A percentile compares a stretch with the other conserved stretches of the same genome.
Evolutionary conservation across 1,284 basidiomycete genomes (phyloP).

Genomic region (Pisolithus thermaeus): DNA sequence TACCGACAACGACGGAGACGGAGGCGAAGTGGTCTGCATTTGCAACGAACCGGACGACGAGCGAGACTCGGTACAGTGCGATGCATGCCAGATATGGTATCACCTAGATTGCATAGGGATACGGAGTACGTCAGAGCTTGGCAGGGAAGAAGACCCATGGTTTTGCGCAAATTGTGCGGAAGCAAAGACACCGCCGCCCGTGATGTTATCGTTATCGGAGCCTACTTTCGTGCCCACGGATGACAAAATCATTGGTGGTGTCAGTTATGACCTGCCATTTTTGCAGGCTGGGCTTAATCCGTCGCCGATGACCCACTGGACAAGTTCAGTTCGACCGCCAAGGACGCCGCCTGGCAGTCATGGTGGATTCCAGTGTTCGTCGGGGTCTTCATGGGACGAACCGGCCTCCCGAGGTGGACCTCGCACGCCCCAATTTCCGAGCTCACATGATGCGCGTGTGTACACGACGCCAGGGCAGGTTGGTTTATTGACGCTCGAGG

Average conservation of each 20-base stretch:
- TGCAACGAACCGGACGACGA: constrained; percentile 63
- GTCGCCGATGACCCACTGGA: constrained; percentile 46
- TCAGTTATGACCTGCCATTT: constrained; percentile 47
- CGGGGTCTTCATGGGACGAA: constrained; percentile 44
- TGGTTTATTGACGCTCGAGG: constrained; percentile 37
- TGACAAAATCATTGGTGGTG: constrained; percentile 34
- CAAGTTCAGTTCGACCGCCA: constrained; percentile 30
- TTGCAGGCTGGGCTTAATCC: constrained; percentile 46
- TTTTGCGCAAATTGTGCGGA: constrained; percentile 54
- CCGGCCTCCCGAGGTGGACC: constrained; percentile 35
- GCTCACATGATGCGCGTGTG: constrained; percentile 38
- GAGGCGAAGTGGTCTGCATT: constrained; percentile 53
- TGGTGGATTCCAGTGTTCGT: constrained; percentile 30
- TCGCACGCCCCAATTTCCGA: constrained; percentile 44
- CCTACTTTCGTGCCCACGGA: constrained; percentile 63
- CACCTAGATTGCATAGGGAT: constrained; percentile 73
- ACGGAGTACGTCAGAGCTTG: constrained; percentile 52
- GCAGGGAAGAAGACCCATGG: constrained; percentile 70
- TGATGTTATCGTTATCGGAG: constrained; percentile 34
- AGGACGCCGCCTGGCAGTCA: constrained; percentile 39
- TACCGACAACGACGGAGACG: constrained; percentile 31
- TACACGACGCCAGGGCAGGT: constrained; percentile 38
- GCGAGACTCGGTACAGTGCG: constrained; percentile 69
- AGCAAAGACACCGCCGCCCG: constrained; percentile 36
- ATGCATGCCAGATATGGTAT: constrained; percentile 70